phyloP scores from a whole-genome alignment of 1,284 basidiomycete genomes.

The Boletus semigastroideus region DNA sequence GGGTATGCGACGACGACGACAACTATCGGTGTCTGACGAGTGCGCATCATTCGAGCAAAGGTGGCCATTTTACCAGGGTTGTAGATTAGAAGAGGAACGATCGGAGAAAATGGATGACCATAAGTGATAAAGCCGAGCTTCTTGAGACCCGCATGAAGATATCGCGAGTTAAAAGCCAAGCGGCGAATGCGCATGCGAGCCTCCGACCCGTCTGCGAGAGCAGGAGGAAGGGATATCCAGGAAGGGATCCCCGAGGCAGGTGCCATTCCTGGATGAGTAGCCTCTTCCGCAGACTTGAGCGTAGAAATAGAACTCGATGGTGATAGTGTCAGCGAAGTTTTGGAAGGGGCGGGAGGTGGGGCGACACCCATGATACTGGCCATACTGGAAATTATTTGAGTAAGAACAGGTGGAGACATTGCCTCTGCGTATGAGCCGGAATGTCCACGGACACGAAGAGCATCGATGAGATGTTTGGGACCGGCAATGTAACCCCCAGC shows the following conservation, averaged over 20 bases:
- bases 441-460: constrained; percentile 82
- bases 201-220: constrained; percentile 78
- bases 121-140: constrained; percentile 98
- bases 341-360: constrained; percentile 46
- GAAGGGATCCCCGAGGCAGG: constrained; percentile 58
- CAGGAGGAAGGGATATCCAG: constrained; percentile 72
- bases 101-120: constrained; percentile 88
- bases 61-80: constrained; percentile 91
- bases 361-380: constrained; percentile 93
- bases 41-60: constrained; percentile 88
- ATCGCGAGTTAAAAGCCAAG: constrained; percentile 94
- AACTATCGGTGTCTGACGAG: constrained; percentile 77
- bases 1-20: constrained; percentile 92
- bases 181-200: constrained; percentile 81
- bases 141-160: constrained; percentile 83
- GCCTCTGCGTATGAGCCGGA: constrained; percentile 89
- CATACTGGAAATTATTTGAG: constrained; percentile 92
- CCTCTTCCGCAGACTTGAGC: constrained; percentile 34
- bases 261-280: constrained; percentile 64
- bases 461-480: constrained; percentile 76
- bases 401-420: constrained; percentile 88
- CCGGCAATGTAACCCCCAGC: constrained; percentile 96
- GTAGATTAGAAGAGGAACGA: constrained; percentile 92
- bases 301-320: constrained; percentile 35
- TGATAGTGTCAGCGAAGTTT: constrained; percentile 22